These are phyloP conservation scores for Hypsizygus ulmarius DNA, from an alignment of 1,284 basidiomycete genomes.

Conservation along the genomic window DNA sequence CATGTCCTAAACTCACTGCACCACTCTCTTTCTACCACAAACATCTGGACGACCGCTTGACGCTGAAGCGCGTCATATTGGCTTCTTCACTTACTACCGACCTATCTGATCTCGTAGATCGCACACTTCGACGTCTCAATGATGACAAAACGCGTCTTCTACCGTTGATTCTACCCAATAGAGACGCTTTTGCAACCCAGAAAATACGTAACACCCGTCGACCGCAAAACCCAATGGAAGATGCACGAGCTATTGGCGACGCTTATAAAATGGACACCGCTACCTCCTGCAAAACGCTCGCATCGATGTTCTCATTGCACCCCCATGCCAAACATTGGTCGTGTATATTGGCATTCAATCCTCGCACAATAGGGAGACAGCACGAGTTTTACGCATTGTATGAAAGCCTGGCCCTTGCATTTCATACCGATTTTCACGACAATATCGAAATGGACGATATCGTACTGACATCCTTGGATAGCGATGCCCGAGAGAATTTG, in stretches of 20 bases:
- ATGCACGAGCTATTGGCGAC: not conserved
- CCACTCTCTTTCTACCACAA: constrained; percentile 10
- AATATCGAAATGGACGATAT: not conserved
- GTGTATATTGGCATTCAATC: not conserved
- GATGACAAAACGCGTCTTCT: not conserved
- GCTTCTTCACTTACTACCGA: constrained; percentile 1
- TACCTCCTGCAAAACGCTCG: not conserved
- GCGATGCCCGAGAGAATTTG: not conserved
- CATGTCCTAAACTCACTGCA: constrained; percentile 1
- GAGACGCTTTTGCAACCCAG: not conserved
- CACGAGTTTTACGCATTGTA: not conserved
- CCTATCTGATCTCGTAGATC: not conserved
- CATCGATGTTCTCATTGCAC: not conserved
- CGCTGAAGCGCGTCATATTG: constrained; percentile 2
- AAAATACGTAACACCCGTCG: not conserved
- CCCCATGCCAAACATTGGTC: not conserved
- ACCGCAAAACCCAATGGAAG: not conserved
- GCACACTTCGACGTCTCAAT: not conserved
- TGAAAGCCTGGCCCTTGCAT: not conserved
- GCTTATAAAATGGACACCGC: not conserved
- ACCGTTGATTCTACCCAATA: too few species aligned
- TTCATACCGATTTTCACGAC: too few species aligned
- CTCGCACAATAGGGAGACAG: not conserved
- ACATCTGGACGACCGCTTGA: constrained; percentile 2
- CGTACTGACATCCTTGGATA: not conserved